Conservation (phyloP, 306 rosid genomes). For the Rosa lucieae region DNA sequence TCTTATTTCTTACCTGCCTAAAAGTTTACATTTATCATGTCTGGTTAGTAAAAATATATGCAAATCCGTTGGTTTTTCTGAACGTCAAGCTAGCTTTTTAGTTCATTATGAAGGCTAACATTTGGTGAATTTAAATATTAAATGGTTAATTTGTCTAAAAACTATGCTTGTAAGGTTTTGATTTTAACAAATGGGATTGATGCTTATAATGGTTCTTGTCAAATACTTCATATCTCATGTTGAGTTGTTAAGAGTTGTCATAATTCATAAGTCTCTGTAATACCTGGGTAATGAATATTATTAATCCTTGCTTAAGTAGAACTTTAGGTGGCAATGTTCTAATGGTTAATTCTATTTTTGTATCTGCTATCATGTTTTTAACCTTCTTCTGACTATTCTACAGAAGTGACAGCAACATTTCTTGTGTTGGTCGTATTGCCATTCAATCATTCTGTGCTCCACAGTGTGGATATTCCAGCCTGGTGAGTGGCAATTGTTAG, state of each 20-base stretch:
- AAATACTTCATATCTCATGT: not conserved
- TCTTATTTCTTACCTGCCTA: conserved; percentile 8
- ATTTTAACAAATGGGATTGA: not conserved
- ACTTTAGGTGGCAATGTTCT: not conserved
- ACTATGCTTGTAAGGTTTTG: not conserved
- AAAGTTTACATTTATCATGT: conserved; percentile 6
- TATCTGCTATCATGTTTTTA: not conserved
- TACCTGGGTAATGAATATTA: not conserved
- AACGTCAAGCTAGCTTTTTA: conserved; percentile 2
- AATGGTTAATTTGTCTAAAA: not conserved
- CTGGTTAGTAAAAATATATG: not conserved
- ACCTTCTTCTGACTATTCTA: conserved; percentile 7
- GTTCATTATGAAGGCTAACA: not conserved
- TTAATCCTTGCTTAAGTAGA: not conserved
- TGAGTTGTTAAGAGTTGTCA: not conserved
- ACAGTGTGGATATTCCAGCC: conserved; percentile 65
- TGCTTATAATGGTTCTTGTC: not conserved
- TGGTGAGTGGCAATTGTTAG: conserved; percentile 46
- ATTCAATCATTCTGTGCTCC: conserved; percentile 92
- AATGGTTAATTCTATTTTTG: not conserved
- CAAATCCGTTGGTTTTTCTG: not conserved
- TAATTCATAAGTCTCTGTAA: not conserved
- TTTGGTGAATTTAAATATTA: not conserved
- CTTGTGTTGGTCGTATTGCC: conserved; percentile 70
- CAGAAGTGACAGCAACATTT: conserved; percentile 49